phyloP scores from a whole-genome alignment of 768 basidiomycete genomes.

The Exidia glandulosa region DNA sequence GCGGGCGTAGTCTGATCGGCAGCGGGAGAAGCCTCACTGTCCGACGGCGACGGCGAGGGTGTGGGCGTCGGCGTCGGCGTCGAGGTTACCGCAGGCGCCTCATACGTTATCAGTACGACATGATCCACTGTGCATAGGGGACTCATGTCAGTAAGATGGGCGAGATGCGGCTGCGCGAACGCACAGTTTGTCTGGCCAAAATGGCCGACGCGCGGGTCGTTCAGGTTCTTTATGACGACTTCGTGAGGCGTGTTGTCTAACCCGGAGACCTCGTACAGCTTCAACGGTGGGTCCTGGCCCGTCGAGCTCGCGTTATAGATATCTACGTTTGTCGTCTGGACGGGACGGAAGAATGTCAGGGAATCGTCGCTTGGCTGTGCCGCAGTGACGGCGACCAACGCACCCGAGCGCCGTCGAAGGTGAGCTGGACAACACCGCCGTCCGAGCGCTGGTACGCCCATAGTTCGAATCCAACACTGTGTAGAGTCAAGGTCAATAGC shows the following conservation, averaged over 20 bases:
- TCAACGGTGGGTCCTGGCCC: not conserved
- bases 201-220: not conserved
- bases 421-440: constrained; percentile 1
- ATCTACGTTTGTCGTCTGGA: not conserved
- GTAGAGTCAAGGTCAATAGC: not conserved
- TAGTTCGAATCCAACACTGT: not conserved
- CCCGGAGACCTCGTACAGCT: not conserved
- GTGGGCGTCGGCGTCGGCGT: not conserved
- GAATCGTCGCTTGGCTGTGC: too few relatives aligned
- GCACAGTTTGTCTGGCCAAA: not conserved
- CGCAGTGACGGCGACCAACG: not conserved
- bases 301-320: not conserved
- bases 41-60: not conserved
- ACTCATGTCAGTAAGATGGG: not conserved
- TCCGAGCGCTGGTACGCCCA: constrained; percentile 4
- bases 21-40: not conserved
- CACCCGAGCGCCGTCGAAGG: constrained; percentile 1
- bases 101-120: not conserved
- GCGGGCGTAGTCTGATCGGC: too few relatives aligned
- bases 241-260: not conserved
- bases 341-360: not conserved
- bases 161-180: not conserved
- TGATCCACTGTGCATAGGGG: not conserved
- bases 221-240: not conserved
- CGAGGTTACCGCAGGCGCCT: not conserved